A percentile compares a stretch with the other conserved stretches of the same genome.
phyloP scores from a whole-genome alignment of 768 basidiomycete species.

The Heimioporus sp. region DNA sequence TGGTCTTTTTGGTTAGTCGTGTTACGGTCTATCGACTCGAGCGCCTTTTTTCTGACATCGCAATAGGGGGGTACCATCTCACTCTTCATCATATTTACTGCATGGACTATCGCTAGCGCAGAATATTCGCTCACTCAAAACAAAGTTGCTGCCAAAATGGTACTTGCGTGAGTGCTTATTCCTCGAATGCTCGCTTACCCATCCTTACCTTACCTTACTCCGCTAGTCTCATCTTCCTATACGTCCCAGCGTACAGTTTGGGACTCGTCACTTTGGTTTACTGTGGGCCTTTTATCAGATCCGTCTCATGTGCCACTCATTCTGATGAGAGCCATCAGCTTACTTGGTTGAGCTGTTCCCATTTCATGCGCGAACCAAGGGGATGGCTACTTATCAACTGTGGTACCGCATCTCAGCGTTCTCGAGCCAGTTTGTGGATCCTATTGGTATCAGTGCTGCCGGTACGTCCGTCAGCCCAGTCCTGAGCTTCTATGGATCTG shows the following conservation, averaged over 20 bases:
- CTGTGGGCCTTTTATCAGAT: background rate
- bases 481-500: background rate
- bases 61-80: conserved; percentile 12
- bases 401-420: conserved; percentile 41
- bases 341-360: conserved; percentile 71
- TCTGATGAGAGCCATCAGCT: conserved; percentile 32
- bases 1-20: conserved; percentile 9
- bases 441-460: conserved; percentile 12
- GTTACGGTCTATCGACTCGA: too few species aligned
- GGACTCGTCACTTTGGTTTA: conserved; percentile 4
- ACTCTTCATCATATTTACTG: conserved; percentile 8
- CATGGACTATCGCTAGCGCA: conserved; percentile 18
- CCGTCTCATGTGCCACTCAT: too few species aligned
- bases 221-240: conserved; percentile 21
- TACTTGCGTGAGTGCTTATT: conserved; percentile 6
- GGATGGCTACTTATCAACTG: conserved; percentile 60
- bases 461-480: conserved; percentile 2
- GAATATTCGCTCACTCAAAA: conserved; percentile 14
- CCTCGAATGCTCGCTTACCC: background rate
- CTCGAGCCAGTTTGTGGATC: conserved; percentile 10
- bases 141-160: background rate
- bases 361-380: conserved; percentile 58
- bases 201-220: background rate
- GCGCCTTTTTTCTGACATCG: background rate
- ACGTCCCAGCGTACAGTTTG: conserved; percentile 11